Evolutionary conservation across 352 stramenopile genomes (phyloP), one percentile per base, ranked within the genome.

Genomic region (Pilasporangium apinafurcum): DNA sequence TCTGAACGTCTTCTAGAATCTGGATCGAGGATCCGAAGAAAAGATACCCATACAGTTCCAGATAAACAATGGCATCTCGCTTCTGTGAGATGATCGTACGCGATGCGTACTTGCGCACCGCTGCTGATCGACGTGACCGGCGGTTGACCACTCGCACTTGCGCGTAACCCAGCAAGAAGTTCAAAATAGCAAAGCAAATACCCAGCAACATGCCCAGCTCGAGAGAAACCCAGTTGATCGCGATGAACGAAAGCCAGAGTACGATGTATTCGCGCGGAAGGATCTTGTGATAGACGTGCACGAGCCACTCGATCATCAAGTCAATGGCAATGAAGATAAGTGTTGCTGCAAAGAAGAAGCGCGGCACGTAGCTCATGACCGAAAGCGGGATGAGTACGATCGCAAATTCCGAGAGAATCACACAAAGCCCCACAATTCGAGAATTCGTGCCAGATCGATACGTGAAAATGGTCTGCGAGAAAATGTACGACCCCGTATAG

Each of bases 401-500:
- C 18, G 74, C 77, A 35, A 96, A 85, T 59, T 96, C 88, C 21
- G 61, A 85, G 32, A 86, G 34, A 31, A 96, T 93, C 47, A 97
- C 86, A 25, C 94, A 85, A 4, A 96, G 37, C 31, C 94, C 93
- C 42, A 97, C 92, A 36, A 95, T 73, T 13, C 90, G 68, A 26
- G 80, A 93, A 53, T 97, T 90, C 54, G 84, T 86, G 44, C 87
- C 86, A 51, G 90, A 96, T 6, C 89, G 78, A 60, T 92, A 97
- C 17, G 95, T 98, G 64, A 99, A 98, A 51, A 99, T 98, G 16
- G 93, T 98, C 73, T 99, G 96, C 25, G 78, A 97, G 65, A 99
- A 99, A 51, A 99, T 99, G 65, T 99, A 99, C 20, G 82, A 97
- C 7, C 96, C 96, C 9, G 95, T 98, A 71, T 98, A 99, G 37